Evolutionary conservation across 495 filamentous ascomycete genomes (phyloP).

Genomic region (Bacidia rubella): DNA sequence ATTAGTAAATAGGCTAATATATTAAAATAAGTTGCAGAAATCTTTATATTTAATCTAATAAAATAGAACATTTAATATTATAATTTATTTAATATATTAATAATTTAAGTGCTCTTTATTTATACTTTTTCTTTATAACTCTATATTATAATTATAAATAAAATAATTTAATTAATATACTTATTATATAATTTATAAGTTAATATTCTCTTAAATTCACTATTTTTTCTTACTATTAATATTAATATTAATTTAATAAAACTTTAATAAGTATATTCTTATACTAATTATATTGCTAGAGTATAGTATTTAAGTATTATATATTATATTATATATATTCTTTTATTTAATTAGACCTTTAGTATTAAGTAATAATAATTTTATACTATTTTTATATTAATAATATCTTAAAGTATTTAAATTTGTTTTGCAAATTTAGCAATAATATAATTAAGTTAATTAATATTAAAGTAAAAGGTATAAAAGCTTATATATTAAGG

Average conservation of each 20-base stretch:
- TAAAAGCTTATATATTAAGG: background rate
- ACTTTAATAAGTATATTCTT: too few species aligned
- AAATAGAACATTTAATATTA: too few species aligned
- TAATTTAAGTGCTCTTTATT: background rate
- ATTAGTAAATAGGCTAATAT: too few species aligned
- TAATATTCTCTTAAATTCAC: too few species aligned
- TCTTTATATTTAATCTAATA: too few species aligned
- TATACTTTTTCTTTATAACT: conserved; percentile 8
- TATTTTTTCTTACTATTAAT: too few species aligned
- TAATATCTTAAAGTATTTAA: background rate
- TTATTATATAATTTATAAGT: background rate
- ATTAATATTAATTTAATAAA: too few species aligned
- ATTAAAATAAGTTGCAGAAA: too few species aligned
- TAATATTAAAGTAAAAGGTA: background rate
- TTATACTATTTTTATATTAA: background rate
- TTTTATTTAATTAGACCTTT: background rate
- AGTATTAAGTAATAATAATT: background rate
- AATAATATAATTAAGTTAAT: background rate
- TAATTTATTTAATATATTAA: too few species aligned
- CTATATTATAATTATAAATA: background rate
- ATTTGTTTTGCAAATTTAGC: background rate
- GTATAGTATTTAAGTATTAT: background rate
- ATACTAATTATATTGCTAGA: too few species aligned
- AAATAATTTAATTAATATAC: background rate
- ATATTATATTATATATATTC: background rate